Percentiles rank a stretch among this genome's conserved stretches.
Conservation (phyloP, 1,139 yeast species). For the Zygoascus sp. region DNA sequence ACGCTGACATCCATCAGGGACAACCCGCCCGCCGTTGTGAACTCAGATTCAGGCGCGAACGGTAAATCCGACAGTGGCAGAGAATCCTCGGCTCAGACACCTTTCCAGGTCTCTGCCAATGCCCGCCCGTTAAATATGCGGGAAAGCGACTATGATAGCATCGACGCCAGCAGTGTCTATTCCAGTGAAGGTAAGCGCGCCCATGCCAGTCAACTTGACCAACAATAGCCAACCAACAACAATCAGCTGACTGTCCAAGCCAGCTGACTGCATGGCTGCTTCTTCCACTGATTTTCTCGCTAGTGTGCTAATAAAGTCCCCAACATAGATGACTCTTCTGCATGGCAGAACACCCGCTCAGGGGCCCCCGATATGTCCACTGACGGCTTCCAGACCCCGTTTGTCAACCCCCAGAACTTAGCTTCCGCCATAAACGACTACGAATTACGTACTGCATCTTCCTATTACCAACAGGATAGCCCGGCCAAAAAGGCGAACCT, state of each 20-base stretch:
- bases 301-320: neutral
- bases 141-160: neutral
- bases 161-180: neutral
- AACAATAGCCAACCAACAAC: too few relatives aligned
- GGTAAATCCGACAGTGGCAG: neutral
- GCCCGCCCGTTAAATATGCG: neutral
- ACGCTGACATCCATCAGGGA: neutral
- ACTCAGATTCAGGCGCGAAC: neutral
- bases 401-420: conserved; percentile 2
- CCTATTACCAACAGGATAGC: conserved; percentile 1
- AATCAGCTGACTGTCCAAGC: too few relatives aligned
- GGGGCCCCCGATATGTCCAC: conserved; percentile 3
- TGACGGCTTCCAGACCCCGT: conserved; percentile 10
- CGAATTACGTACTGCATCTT: neutral
- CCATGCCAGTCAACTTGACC: too few relatives aligned
- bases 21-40: neutral
- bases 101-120: neutral
- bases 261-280: neutral
- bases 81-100: neutral
- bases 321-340: conserved; percentile 1
- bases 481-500: neutral
- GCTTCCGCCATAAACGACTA: conserved; percentile 9
- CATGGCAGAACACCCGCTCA: conserved; percentile 3
- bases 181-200: conserved; percentile 2
- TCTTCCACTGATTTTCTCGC: too few relatives aligned